These are phyloP conservation scores for Salix viminalis DNA, from an alignment of 345 rosid genomes.

Conservation along the genomic window DNA sequence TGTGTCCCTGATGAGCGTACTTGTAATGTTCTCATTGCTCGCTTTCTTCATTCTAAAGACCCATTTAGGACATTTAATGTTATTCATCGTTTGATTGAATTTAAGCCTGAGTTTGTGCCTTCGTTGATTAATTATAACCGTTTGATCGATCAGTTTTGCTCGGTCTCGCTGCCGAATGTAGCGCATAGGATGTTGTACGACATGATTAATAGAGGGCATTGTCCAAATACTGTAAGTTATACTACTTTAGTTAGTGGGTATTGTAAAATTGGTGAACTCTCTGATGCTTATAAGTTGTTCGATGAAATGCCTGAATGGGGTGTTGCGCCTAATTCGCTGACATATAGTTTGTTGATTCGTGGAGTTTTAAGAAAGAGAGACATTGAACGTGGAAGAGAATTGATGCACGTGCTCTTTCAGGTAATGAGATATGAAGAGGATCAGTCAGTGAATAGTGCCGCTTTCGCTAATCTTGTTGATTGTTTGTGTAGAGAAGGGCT, in stretches of 20 bases:
- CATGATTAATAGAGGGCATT: conserved; percentile 57
- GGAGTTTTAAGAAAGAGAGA: conserved; percentile 57
- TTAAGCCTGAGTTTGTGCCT: conserved; percentile 62
- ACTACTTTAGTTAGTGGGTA: conserved; percentile 67
- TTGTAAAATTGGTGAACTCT: conserved; percentile 32
- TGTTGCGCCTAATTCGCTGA: conserved; percentile 49
- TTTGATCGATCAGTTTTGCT: conserved; percentile 64
- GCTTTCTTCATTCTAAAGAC: conserved; percentile 51
- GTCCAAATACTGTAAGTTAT: conserved; percentile 60
- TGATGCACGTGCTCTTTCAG: conserved; percentile 60
- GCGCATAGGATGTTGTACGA: conserved; percentile 59
- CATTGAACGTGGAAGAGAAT: conserved; percentile 32
- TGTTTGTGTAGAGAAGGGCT: conserved; percentile 66
- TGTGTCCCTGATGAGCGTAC: conserved; percentile 65
- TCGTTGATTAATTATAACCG: conserved; percentile 67
- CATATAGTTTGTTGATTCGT: conserved; percentile 53
- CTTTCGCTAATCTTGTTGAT: conserved; percentile 63
- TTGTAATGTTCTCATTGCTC: conserved; percentile 65
- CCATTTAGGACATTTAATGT: conserved; percentile 44
- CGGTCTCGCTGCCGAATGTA: conserved; percentile 30
- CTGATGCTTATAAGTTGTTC: conserved; percentile 52
- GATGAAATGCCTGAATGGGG: conserved; percentile 63
- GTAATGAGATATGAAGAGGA: conserved; percentile 48
- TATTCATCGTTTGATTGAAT: conserved; percentile 37
- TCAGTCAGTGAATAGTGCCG: conserved; percentile 40